Evolutionary conservation across 2,329 filamentous ascomycete genomes (phyloP).

Genomic region (Fusarium temperatum): DNA sequence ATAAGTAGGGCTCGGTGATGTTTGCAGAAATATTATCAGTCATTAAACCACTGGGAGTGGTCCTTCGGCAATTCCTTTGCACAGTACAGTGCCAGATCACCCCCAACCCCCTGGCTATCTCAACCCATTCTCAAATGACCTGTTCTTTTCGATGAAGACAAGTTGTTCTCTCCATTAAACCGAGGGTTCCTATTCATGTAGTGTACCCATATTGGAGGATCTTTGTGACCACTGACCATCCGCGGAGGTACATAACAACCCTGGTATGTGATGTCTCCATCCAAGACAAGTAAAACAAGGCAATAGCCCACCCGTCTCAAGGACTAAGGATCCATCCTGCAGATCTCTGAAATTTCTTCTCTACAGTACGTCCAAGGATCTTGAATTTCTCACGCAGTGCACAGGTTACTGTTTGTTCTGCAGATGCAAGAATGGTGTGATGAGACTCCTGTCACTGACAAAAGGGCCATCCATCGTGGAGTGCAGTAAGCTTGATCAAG

Average conservation of each 20-base stretch:
- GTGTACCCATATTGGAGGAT: neutral
- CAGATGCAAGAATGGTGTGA: too few relatives aligned
- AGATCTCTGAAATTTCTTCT: neutral
- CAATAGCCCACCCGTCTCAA: too few relatives aligned
- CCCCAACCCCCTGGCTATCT: too few relatives aligned
- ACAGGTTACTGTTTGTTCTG: neutral
- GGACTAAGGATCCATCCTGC: accelerated
- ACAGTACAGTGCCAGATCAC: neutral
- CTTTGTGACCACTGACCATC: neutral
- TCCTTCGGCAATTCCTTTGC: neutral
- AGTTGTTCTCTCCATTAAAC: neutral
- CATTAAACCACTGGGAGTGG: too few relatives aligned
- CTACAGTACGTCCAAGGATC: neutral
- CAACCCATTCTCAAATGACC: too few relatives aligned
- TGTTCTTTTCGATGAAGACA: accelerated
- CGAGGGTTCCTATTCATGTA: accelerated
- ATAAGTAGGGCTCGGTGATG: too few relatives aligned
- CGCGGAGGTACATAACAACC: accelerated
- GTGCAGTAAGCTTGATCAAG: neutral
- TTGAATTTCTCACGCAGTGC: neutral
- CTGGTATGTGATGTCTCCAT: neutral
- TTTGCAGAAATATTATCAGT: neutral
- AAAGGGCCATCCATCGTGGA: accelerated
- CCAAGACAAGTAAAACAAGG: neutral
- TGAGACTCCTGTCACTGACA: neutral